These are phyloP conservation scores for Geotrichum phurueaensis DNA, from an alignment of 1,139 yeast genomes.

Conservation along the genomic window DNA sequence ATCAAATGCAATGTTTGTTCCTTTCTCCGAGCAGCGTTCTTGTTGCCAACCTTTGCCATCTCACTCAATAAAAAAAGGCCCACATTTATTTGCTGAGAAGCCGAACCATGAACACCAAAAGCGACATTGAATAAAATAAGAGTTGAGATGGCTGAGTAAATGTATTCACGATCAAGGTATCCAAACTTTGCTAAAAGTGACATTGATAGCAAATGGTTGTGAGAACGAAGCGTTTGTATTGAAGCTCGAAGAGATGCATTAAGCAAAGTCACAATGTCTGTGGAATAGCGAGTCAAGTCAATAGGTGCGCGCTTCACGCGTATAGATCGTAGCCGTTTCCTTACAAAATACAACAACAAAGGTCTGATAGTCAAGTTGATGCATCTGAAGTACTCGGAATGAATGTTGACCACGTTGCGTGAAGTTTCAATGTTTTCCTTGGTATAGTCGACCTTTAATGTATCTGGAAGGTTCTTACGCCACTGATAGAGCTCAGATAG, in stretches of 20 bases:
- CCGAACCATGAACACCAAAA: conserved; percentile 76
- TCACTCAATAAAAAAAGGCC: conserved; percentile 63
- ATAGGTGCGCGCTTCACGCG: conserved; percentile 49
- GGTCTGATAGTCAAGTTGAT: conserved; percentile 80
- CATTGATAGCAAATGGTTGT: conserved; percentile 36
- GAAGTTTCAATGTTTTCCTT: conserved; percentile 47
- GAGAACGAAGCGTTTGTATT: conserved; percentile 67
- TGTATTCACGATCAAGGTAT: conserved; percentile 82
- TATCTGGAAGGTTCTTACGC: conserved; percentile 61
- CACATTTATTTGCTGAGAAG: conserved; percentile 65
- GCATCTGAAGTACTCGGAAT: conserved; percentile 85
- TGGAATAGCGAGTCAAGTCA: conserved; percentile 63
- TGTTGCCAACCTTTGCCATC: conserved; percentile 67
- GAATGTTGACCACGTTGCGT: conserved; percentile 65
- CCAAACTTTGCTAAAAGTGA: conserved; percentile 63
- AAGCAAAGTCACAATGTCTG: conserved; percentile 58
- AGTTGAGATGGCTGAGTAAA: conserved; percentile 76
- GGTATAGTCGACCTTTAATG: conserved; percentile 59
- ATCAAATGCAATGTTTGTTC: conserved; percentile 22
- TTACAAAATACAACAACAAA: conserved; percentile 69
- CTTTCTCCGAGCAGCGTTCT: conserved; percentile 44
- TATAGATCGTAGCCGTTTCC: conserved; percentile 55
- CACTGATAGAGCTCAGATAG: conserved; percentile 66
- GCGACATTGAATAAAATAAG: conserved; percentile 70
- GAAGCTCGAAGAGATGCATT: conserved; percentile 84